These are phyloP conservation scores for Exophiala sp. DNA, from an alignment of 2,329 filamentous ascomycete genomes.

Conservation along the genomic window DNA sequence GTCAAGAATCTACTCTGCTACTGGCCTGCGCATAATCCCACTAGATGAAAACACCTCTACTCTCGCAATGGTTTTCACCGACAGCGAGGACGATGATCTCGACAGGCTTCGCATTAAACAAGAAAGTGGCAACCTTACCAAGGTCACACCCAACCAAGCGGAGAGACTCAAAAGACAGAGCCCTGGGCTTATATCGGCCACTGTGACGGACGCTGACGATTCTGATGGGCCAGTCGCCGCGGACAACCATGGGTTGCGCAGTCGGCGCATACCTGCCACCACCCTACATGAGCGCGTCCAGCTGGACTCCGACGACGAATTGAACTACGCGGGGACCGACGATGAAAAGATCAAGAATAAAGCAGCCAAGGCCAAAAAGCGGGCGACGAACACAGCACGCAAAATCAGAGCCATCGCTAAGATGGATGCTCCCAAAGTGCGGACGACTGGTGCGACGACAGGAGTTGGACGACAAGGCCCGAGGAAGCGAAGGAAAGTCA, in stretches of 20 bases:
- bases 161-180: not conserved
- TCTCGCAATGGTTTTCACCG: slow-evolving; percentile 18
- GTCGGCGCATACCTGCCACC: not conserved
- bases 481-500: slow-evolving; percentile 32
- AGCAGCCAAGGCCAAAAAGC: slow-evolving; percentile 3
- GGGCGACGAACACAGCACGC: slow-evolving; percentile 36
- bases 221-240: slow-evolving; percentile 2
- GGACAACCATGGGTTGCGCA: slow-evolving; percentile 2
- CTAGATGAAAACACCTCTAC: too few relatives aligned
- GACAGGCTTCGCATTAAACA: slow-evolving; percentile 12
- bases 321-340: slow-evolving; percentile 17
- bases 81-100: slow-evolving; percentile 25
- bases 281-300: not conserved
- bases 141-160: not conserved
- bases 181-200: not conserved
- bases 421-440: slow-evolving; percentile 40
- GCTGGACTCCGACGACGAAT: slow-evolving; percentile 18
- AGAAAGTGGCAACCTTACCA: not conserved
- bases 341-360: slow-evolving; percentile 6
- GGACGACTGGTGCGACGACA: slow-evolving; percentile 30
- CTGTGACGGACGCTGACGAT: slow-evolving; percentile 2
- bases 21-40: too few relatives aligned
- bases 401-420: slow-evolving; percentile 52
- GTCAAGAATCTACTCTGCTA: too few relatives aligned
- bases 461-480: slow-evolving; percentile 30